Evolutionary conservation across 805 yeast species (phyloP), one percentile per base, ranked within the genome.

Genomic region (Teunomyces aglyptinius): DNA sequence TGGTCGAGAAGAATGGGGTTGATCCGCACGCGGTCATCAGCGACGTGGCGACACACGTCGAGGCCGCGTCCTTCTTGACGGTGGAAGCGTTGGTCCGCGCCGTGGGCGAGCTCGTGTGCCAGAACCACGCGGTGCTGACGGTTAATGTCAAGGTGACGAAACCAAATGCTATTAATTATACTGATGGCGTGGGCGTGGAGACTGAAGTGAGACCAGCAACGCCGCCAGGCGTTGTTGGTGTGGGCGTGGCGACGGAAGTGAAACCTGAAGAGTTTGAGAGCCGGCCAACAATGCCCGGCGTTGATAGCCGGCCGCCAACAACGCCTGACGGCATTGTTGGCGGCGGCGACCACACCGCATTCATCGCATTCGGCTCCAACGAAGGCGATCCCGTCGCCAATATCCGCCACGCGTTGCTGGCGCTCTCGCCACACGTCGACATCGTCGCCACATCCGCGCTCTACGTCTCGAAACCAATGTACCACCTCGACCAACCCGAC

Each of bases 401-500:
- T 58, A 85, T 94, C 38, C 49, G 64, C 6, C 53, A 53, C 12
- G 85, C 97, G 0, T 61, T 88, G 5, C 63, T 64, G 0, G 69
- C 76, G 40, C 66, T 88, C 12, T 59, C 64, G 27, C 41, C 63
- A 4, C 59, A 61, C 0, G 71, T 87, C 15, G 54, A 64, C 10
- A 77, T 94, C 0, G 48, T 73, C 2, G 71, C 77, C 2, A 79
- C 92, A 0, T 91, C 98, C 0, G 81, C 95, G 0, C 67, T 92
- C 45, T 94, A 89, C 63, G 82, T 85, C 48, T 88, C 97, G 16
- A 88, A 85, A 56, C 98, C 99, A 33, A 92, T 94, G 98, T 94
- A 90, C 64, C 81, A 76, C 51, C 64, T 76, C 29, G 87, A 89
- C 46, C 99, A 94, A 66, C 76, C 81, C 2, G 83, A 82, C 56